These are phyloP conservation scores for Asterophora parasitica DNA, from an alignment of 768 basidiomycete species.

Conservation along the genomic window DNA sequence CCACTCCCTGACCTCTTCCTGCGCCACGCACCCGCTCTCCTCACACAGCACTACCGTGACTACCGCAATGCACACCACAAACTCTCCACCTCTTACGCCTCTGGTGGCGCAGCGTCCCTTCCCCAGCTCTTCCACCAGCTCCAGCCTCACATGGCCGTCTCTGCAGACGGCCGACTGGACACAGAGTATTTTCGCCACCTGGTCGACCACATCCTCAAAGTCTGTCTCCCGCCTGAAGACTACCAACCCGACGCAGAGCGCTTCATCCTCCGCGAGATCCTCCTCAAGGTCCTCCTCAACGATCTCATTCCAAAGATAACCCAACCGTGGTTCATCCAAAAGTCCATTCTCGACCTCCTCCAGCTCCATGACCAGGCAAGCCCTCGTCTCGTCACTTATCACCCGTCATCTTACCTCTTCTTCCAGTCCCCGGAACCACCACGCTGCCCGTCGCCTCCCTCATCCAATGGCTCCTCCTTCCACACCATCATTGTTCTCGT, in stretches of 20 bases:
- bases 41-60: constrained; percentile 76
- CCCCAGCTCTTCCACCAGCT: constrained; percentile 72
- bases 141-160: constrained; percentile 82
- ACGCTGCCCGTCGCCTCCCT: constrained; percentile 21
- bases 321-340: constrained; percentile 91
- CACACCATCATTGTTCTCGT: constrained; percentile 55
- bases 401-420: constrained; percentile 1
- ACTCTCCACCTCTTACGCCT: constrained; percentile 63
- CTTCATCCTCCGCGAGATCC: constrained; percentile 77
- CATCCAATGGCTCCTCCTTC: constrained; percentile 31
- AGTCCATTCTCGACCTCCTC: constrained; percentile 59
- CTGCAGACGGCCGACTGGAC: constrained; percentile 59
- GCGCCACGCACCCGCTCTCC: constrained; percentile 54
- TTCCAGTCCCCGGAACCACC: constrained; percentile 21
- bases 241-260: constrained; percentile 75
- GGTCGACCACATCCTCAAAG: constrained; percentile 69
- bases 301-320: constrained; percentile 65
- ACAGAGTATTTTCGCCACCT: constrained; percentile 76
- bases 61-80: constrained; percentile 66
- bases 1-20: constrained; percentile 63
- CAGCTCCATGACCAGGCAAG: constrained; percentile 37
- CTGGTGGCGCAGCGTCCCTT: constrained; percentile 57
- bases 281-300: constrained; percentile 71
- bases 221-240: constrained; percentile 73
- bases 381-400: constrained; percentile 5